phyloP scores from a whole-genome alignment of 257 asterid species.

The Datura wrightii region DNA sequence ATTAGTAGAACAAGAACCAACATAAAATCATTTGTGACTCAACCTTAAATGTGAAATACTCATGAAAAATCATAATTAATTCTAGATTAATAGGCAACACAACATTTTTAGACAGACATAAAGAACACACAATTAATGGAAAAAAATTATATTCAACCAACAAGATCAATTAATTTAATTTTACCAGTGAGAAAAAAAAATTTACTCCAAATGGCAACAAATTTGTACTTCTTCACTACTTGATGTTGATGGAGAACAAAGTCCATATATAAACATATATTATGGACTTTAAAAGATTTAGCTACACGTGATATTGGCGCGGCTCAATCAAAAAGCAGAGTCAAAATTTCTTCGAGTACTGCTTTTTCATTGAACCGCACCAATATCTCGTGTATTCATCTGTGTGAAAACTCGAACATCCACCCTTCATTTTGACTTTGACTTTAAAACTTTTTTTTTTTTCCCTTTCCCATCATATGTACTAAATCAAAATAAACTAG shows the following conservation, averaged over 20 bases:
- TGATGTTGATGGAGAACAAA: constrained; percentile 1
- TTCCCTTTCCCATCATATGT: not conserved
- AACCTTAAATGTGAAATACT: not conserved
- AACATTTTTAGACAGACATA: not conserved
- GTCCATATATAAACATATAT: not conserved
- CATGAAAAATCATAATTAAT: not conserved
- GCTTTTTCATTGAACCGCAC: constrained; percentile 50
- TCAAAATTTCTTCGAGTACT: constrained; percentile 10
- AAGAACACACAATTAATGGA: not conserved
- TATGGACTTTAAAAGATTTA: not conserved
- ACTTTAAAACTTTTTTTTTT: not conserved
- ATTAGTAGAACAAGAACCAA: not conserved
- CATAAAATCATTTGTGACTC: not conserved
- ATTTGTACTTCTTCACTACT: constrained; percentile 15
- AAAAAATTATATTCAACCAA: not conserved
- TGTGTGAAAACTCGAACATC: not conserved
- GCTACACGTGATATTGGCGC: constrained; percentile 48
- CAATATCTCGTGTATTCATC: constrained; percentile 43
- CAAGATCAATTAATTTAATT: not conserved
- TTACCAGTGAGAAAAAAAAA: not conserved
- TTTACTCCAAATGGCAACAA: not conserved
- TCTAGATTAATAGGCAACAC: not conserved
- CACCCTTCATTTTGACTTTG: not conserved
- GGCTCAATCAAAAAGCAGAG: constrained; percentile 48
- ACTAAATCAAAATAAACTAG: not conserved